Conservation (phyloP, 2,329 filamentous ascomycete species). For the Neocatenulostroma microsporum region DNA sequence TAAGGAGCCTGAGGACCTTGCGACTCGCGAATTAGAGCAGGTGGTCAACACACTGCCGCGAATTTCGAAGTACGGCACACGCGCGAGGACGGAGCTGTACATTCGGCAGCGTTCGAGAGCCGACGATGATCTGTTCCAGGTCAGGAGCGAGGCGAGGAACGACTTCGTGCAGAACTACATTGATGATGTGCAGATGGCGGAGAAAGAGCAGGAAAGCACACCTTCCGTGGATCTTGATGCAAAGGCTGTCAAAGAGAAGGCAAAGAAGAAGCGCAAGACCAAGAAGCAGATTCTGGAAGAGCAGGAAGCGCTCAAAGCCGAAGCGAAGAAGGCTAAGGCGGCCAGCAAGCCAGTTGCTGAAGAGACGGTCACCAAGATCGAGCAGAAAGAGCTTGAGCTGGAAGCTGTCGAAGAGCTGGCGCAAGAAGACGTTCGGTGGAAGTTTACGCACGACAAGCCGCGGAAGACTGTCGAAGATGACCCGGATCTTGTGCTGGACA, state of each 20-base stretch:
- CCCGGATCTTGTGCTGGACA: constrained; percentile 54
- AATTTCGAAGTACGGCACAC: constrained; percentile 61
- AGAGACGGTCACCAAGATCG: constrained; percentile 30
- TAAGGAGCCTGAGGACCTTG: constrained; percentile 62
- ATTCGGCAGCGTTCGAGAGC: constrained; percentile 75
- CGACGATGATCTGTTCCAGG: constrained; percentile 69
- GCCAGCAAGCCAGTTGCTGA: constrained; percentile 24
- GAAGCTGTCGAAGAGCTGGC: constrained; percentile 41
- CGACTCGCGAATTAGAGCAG: constrained; percentile 55
- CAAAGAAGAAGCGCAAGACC: constrained; percentile 58
- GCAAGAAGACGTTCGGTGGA: constrained; percentile 49
- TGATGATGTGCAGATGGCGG: constrained; percentile 23
- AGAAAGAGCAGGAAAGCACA: constrained; percentile 18
- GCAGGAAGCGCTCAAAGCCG: constrained; percentile 50
- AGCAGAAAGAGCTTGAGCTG: constrained; percentile 35
- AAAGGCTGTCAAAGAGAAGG: constrained; percentile 36
- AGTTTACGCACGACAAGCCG: constrained; percentile 52
- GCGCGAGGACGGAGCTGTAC: constrained; percentile 59
- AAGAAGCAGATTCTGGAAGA: constrained; percentile 71
- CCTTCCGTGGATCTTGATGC: constrained; percentile 20
- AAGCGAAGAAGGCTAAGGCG: constrained; percentile 25
- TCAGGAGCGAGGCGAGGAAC: constrained; percentile 46
- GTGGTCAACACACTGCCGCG: constrained; percentile 47
- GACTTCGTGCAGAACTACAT: constrained; percentile 29
- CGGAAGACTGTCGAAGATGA: constrained; percentile 61